These are phyloP conservation scores for Lasiodiplodia theobromae DNA, from an alignment of 2,329 filamentous ascomycete genomes.

Conservation along the genomic window DNA sequence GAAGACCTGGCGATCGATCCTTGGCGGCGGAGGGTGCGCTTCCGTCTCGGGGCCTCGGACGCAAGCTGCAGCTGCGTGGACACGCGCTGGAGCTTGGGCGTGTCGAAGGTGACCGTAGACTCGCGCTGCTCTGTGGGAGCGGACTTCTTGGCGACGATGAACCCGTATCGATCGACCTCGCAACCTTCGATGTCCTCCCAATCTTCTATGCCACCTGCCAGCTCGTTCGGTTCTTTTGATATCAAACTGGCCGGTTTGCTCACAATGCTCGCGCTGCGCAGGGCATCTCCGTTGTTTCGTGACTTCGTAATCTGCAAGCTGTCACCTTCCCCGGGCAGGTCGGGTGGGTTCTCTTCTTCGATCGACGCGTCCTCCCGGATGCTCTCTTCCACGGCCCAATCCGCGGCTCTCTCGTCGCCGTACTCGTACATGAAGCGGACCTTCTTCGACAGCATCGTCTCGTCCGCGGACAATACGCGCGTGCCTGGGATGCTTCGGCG, in stretches of 20 bases:
- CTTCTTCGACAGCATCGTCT: constrained; percentile 67
- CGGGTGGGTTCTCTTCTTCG: background rate
- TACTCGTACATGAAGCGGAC: constrained; percentile 70
- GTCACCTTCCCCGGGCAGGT: constrained; percentile 12
- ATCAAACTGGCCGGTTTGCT: constrained; percentile 44
- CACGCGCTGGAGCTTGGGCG: constrained; percentile 62
- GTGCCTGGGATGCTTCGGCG: constrained; percentile 35
- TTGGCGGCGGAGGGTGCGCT: constrained; percentile 59
- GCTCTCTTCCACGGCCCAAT: constrained; percentile 44
- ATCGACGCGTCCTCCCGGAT: constrained; percentile 28
- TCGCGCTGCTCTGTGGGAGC: constrained; percentile 45
- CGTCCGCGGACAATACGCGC: constrained; percentile 67
- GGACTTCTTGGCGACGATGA: constrained; percentile 59
- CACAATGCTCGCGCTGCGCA: constrained; percentile 37
- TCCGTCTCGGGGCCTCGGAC: constrained; percentile 62
- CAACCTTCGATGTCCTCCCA: constrained; percentile 67
- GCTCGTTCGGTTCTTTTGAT: constrained; percentile 59
- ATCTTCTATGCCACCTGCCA: constrained; percentile 70
- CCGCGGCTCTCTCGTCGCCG: constrained; percentile 62
- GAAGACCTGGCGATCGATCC: constrained; percentile 56
- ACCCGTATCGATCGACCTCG: constrained; percentile 71
- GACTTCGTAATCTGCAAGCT: constrained; percentile 12
- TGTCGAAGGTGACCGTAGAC: constrained; percentile 42
- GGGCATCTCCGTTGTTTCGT: constrained; percentile 30
- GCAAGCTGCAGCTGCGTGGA: constrained; percentile 65